Conservation (phyloP, 805 yeast species). For the Komagataella pseudopastoris region DNA sequence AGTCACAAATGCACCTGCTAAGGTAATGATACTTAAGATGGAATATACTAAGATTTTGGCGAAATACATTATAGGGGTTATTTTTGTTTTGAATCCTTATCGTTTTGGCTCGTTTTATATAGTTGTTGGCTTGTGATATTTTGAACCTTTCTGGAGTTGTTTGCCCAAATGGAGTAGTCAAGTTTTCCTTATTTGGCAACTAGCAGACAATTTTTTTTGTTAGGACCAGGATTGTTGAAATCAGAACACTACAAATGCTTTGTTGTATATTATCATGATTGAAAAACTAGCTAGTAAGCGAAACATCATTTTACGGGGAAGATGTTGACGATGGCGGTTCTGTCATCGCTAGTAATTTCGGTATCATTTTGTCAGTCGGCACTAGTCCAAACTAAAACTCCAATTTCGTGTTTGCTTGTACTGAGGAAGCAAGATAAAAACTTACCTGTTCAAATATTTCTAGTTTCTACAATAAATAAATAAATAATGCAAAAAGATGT, state of each 20-base stretch:
- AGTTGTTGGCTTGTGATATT: background rate
- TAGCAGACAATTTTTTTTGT: background rate
- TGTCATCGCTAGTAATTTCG: background rate
- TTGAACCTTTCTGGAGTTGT: background rate
- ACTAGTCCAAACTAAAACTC: background rate
- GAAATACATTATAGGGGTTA: background rate
- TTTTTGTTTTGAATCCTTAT: background rate
- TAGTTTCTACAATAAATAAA: too few relatives aligned
- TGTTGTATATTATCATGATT: background rate
- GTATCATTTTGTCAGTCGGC: background rate
- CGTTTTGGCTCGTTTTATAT: background rate
- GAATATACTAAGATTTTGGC: background rate
- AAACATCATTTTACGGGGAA: background rate
- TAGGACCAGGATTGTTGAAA: background rate
- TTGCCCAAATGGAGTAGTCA: background rate
- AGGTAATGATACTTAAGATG: background rate
- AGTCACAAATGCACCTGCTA: background rate
- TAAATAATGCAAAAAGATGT: background rate
- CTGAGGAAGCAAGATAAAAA: background rate
- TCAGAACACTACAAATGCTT: background rate
- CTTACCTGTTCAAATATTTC: background rate
- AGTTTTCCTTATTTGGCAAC: background rate
- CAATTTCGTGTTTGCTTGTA: too few relatives aligned
- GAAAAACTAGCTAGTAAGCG: background rate
- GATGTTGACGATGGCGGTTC: too few relatives aligned